Conservation (phyloP, 2,329 filamentous ascomycete species). For the Trichoderma simmonsii region DNA sequence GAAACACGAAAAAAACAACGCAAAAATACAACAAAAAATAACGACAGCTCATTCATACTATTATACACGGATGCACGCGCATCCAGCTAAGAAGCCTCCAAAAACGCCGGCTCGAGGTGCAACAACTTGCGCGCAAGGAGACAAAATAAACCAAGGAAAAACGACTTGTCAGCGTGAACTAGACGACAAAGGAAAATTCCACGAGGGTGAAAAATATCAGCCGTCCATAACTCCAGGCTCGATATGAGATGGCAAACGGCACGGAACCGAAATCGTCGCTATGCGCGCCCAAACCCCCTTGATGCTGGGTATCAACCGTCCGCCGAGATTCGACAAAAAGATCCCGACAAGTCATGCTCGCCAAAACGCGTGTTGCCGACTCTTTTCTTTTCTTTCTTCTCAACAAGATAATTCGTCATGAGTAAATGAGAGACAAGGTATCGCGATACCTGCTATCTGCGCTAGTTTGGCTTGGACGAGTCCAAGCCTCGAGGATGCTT, state of each 20-base stretch:
- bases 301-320: conserved; percentile 14
- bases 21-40: not conserved
- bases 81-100: conserved; percentile 8
- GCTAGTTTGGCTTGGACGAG: not conserved
- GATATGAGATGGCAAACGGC: conserved; percentile 8
- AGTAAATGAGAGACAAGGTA: conserved; percentile 13
- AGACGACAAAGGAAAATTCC: conserved; percentile 10
- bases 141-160: conserved; percentile 1
- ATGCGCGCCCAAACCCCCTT: not conserved
- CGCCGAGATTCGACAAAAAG: conserved; percentile 9
- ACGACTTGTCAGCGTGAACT: not conserved
- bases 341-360: conserved; percentile 1
- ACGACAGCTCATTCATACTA: conserved; percentile 5
- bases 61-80: conserved; percentile 18
- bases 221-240: conserved; percentile 21
- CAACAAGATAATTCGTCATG: conserved; percentile 1
- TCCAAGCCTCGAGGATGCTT: not conserved
- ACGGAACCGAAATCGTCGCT: conserved; percentile 16
- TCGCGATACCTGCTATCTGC: not conserved
- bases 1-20: not conserved
- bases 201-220: conserved; percentile 6
- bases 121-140: conserved; percentile 1
- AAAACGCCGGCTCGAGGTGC: conserved; percentile 20
- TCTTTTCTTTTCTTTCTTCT: not conserved
- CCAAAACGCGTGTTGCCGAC: conserved; percentile 2